Conservation (phyloP, 495 filamentous ascomycete genomes). For the Chaetomium fimeti region DNA sequence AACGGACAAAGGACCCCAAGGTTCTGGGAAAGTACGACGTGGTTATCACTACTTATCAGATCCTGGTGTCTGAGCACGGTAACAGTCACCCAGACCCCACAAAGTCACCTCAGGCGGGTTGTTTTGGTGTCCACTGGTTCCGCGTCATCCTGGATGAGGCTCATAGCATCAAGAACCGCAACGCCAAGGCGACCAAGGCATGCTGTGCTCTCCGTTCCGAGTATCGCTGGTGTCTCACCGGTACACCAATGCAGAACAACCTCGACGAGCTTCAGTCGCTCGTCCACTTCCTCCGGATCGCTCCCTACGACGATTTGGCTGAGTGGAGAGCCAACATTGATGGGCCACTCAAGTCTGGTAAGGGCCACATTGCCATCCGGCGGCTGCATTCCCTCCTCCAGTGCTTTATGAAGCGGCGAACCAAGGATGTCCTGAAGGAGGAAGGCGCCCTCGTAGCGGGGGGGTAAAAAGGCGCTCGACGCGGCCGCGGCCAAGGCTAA, state of each 20-base stretch:
- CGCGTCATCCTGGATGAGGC: conserved; percentile 94
- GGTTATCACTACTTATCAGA: conserved; percentile 96
- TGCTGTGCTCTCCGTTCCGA: conserved; percentile 75
- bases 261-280: conserved; percentile 94
- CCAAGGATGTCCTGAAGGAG: conserved; percentile 88
- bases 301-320: conserved; percentile 77
- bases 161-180: conserved; percentile 96
- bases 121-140: conserved; percentile 92
- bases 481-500: conserved; percentile 48
- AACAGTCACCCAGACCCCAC: conserved; percentile 51
- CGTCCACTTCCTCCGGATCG: conserved; percentile 89
- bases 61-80: conserved; percentile 83
- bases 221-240: conserved; percentile 93
- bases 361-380: conserved; percentile 83
- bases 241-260: conserved; percentile 97
- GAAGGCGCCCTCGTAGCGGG: conserved; percentile 73
- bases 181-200: conserved; percentile 89
- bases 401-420: conserved; percentile 94
- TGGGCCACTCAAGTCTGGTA: conserved; percentile 76
- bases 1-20: conserved; percentile 71
- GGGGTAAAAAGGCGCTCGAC: conserved; percentile 51
- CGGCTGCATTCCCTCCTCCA: conserved; percentile 79
- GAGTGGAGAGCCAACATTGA: conserved; percentile 89
- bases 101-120: conserved; percentile 67
- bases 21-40: conserved; percentile 85